Base-by-base conservation (phyloP, 805 yeast genomes). In the Metschnikowia santaceciliae region DNA sequence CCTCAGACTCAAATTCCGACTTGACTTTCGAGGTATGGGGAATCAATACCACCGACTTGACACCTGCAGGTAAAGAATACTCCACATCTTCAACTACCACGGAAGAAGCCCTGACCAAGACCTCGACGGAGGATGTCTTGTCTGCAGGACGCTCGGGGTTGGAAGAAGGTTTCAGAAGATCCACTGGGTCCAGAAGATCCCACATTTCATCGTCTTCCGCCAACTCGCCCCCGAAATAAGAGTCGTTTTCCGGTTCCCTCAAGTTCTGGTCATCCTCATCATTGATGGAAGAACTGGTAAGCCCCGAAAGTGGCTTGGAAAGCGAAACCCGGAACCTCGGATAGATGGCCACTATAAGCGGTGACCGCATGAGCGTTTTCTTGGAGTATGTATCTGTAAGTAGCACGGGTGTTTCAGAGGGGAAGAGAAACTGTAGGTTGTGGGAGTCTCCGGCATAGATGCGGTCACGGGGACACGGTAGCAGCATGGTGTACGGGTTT, bases 301-400 rank as follows among this genome's bases (percentile, higher is more conserved):
- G 61, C 6, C 75, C 76, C 10, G 59, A 45, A 13, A 68, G 62
- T 3, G 69, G 66, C 54, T 74, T 74, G 30, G 57, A 57, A 14
- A 59, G 49, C 19, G 60, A 57, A 1, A 74, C 75, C 19, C 57
- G 53, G 58, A 77, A 72, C 11, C 55, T 47, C 11, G 69, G 68
- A 51, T 66, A 64, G 22, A 77, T 65, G 17, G 64, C 60, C 23
- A 60, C 57, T 30, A 75, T 59, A 1, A 71, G 60, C 2, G 81
- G 78, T 15, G 79, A 71, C 15, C 68, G 67, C 34, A 74, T 56
- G n/a, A 78, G 54, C 11, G 75, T 72, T 51, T 70, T 68, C 53
- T 69, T 70, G 35, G 67, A 49, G 43, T 60, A 69, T 6, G 55
- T 49, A 15, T 55, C 30, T n/a, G 49, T 35, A 13, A 10, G 33